A percentile compares a stretch with the other conserved stretches of the same genome.
Conservation (phyloP, 192 early-diverging fungal species). For the Backusella tuberculispora region DNA sequence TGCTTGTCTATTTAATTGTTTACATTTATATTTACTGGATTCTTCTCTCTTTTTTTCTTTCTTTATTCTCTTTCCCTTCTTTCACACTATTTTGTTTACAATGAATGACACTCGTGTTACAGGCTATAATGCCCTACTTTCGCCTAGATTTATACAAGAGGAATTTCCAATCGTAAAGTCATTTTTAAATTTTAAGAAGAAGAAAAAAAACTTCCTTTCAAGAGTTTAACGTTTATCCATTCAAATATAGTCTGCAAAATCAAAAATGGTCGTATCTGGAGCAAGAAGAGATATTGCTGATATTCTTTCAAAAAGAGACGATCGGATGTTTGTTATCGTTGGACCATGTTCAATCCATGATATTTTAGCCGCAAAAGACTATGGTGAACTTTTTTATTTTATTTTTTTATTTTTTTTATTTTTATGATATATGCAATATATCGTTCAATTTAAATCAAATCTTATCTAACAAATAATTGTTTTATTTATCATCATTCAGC, state of each 20-base stretch:
- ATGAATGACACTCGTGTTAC: conserved; percentile 83
- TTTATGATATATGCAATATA: neutral
- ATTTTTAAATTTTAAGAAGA: neutral
- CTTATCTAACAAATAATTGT: neutral
- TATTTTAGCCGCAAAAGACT: conserved; percentile 79
- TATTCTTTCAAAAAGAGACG: conserved; percentile 79
- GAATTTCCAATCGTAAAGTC: conserved; percentile 74
- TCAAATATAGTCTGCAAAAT: conserved; percentile 21
- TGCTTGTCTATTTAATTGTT: too few relatives aligned
- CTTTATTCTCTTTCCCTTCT: conserved; percentile 13
- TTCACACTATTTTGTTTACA: conserved; percentile 7
- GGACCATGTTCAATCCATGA: conserved; percentile 98
- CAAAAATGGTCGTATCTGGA: conserved; percentile 39
- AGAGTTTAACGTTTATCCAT: neutral
- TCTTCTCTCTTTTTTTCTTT: too few relatives aligned
- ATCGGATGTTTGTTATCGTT: conserved; percentile 86
- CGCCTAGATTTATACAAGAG: conserved; percentile 84
- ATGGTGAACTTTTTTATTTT: conserved; percentile 50
- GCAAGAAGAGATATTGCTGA: conserved; percentile 64
- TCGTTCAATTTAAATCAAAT: neutral
- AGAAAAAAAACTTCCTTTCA: neutral
- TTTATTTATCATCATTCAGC: neutral
- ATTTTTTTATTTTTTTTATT: neutral
- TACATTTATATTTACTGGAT: too few relatives aligned
- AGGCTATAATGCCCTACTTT: conserved; percentile 83